Percentiles rank a stretch among this genome's conserved stretches.
Conservation (phyloP, 371 early-diverging fungal genomes). For the Mucor circinelloides region DNA sequence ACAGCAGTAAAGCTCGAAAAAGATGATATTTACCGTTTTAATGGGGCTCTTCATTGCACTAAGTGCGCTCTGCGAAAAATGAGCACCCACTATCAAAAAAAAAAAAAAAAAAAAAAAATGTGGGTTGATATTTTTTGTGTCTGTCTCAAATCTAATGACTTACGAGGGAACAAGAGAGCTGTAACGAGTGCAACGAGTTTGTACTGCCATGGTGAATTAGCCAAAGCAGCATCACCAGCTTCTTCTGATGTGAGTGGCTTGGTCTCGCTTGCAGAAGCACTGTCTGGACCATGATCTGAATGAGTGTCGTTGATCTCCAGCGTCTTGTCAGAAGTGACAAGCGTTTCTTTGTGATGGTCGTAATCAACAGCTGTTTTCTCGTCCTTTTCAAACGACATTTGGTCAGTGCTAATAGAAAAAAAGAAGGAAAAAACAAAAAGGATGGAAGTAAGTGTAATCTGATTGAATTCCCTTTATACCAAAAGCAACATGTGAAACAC, state of each 20-base stretch:
- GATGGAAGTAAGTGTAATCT: not conserved
- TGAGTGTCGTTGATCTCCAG: not conserved
- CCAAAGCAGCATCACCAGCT: constrained; percentile 39
- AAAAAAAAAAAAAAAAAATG: not conserved
- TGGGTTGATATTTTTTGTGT: not conserved
- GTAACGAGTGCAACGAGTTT: constrained; percentile 41
- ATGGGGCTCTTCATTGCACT: constrained; percentile 68
- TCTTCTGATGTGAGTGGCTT: constrained; percentile 3
- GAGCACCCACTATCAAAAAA: constrained; percentile 61
- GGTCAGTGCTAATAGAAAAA: not conserved
- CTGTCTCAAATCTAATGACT: not conserved
- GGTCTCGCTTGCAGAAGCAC: not conserved
- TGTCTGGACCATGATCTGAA: not conserved
- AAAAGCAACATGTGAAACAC: not conserved
- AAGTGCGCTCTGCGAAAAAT: constrained; percentile 74
- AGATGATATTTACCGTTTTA: constrained; percentile 52
- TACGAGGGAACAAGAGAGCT: constrained; percentile 47
- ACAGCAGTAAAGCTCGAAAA: not conserved
- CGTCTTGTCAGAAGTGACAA: not conserved
- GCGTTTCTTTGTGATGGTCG: not conserved
- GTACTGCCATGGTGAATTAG: constrained; percentile 46
- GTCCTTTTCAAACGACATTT: not conserved
- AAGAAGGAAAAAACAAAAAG: not conserved
- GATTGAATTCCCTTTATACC: not conserved
- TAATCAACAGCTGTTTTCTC: not conserved